These are phyloP conservation scores for Aulographum hederae DNA, from an alignment of 2,329 filamentous ascomycete species.

Conservation along the genomic window DNA sequence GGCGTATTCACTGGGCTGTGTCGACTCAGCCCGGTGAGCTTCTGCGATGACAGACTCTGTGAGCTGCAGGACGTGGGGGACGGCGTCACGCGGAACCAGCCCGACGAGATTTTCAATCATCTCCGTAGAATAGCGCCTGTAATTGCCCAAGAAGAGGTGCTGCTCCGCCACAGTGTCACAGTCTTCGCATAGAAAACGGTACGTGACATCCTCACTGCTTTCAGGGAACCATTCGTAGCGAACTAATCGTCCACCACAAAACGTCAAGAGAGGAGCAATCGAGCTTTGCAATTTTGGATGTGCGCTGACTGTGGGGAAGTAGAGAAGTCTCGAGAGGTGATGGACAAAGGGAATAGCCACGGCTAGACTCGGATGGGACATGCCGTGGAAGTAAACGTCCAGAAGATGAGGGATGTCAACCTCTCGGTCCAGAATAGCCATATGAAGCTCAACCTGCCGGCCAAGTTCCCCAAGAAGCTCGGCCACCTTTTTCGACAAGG, in stretches of 20 bases:
- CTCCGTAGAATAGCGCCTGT: conserved; percentile 73
- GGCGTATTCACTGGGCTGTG: too few relatives aligned
- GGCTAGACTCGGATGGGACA: conserved; percentile 72
- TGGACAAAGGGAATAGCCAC: conserved; percentile 87
- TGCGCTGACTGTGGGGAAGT: conserved; percentile 49
- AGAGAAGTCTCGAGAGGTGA: conserved; percentile 71
- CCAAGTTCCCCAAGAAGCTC: conserved; percentile 83
- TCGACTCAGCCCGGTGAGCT: conserved; percentile 8
- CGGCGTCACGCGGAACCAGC: conserved; percentile 64
- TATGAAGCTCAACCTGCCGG: conserved; percentile 62
- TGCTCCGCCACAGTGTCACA: conserved; percentile 88
- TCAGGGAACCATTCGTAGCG: conserved; percentile 77
- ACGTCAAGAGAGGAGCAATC: conserved; percentile 61
- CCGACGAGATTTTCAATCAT: conserved; percentile 78
- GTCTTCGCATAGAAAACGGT: conserved; percentile 75
- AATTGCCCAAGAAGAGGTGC: conserved; percentile 91
- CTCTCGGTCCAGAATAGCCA: background rate
- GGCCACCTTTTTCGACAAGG: conserved; percentile 81
- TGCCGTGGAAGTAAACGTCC: conserved; percentile 58
- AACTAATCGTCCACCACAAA: conserved; percentile 67
- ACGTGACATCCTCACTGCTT: conserved; percentile 60
- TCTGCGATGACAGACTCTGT: too few relatives aligned
- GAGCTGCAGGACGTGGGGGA: conserved; percentile 68
- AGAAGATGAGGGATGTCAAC: too few relatives aligned
- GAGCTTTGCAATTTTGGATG: conserved; percentile 41